phyloP scores from a whole-genome alignment of 495 filamentous ascomycete genomes.

The Podospora appendiculata region DNA sequence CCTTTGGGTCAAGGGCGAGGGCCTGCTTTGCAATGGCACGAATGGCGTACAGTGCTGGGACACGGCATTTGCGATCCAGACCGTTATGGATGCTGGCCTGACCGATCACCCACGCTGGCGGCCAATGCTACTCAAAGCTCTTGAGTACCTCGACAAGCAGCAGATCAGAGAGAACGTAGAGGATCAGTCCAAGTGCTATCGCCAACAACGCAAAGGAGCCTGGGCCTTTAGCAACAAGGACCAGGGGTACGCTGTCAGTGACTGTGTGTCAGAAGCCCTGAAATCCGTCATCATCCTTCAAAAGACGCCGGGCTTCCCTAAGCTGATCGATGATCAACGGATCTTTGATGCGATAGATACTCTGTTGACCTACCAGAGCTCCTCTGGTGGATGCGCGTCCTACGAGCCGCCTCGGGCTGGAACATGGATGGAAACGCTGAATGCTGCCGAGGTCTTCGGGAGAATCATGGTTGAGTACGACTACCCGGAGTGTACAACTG shows the following conservation, averaged over 20 bases:
- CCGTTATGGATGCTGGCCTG: slow-evolving; percentile 68
- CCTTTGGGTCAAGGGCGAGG: slow-evolving; percentile 86
- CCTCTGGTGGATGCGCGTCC: slow-evolving; percentile 78
- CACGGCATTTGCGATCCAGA: slow-evolving; percentile 81
- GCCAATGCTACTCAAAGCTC: slow-evolving; percentile 75
- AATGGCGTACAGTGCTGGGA: slow-evolving; percentile 98
- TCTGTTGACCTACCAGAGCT: slow-evolving; percentile 84
- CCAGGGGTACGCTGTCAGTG: slow-evolving; percentile 92
- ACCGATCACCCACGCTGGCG: slow-evolving; percentile 69
- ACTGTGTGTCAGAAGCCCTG: slow-evolving; percentile 86
- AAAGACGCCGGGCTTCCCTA: slow-evolving; percentile 65
- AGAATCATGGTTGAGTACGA: slow-evolving; percentile 98
- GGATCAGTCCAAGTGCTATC: slow-evolving; percentile 75
- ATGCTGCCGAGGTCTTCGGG: slow-evolving; percentile 95
- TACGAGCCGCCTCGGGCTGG: slow-evolving; percentile 81
- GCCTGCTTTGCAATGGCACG: slow-evolving; percentile 91
- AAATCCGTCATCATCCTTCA: slow-evolving; percentile 85
- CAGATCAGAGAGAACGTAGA: slow-evolving; percentile 81
- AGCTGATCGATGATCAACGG: slow-evolving; percentile 62
- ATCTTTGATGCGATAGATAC: slow-evolving; percentile 86
- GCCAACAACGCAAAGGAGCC: slow-evolving; percentile 84
- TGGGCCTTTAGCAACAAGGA: slow-evolving; percentile 91
- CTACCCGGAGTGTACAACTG: slow-evolving; percentile 95
- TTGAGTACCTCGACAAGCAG: slow-evolving; percentile 83
- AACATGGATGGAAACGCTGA: slow-evolving; percentile 71